Evolutionary conservation across 2,329 filamentous ascomycete species (phyloP), one percentile per base, ranked within the genome.

Genomic region (Fusarium sp.): DNA sequence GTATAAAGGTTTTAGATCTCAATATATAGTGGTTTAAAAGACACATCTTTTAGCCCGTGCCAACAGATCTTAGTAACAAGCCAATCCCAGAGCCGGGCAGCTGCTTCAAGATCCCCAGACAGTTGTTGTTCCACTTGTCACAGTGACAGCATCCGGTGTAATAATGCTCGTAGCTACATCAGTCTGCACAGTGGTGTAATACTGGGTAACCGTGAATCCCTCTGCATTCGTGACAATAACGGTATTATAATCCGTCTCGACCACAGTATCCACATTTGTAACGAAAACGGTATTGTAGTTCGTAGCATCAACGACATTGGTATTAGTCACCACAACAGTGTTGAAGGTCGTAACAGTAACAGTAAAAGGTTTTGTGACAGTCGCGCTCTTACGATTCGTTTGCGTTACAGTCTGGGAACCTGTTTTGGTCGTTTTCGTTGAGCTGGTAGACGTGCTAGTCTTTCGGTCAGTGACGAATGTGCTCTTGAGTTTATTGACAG

Each of bases 381-480:
- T 64, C 7, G 20, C 31, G 8, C 15, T 35, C 6, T 20, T 20
- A 2, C 4, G n/a, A 17, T 31, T 24, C 1, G 55, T 64, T 6
- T 48, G 14, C 0, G n/a, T 35, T 4, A 49, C 5, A 1, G 36
- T 64, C 12, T 24, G 28, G 13, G 12, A 41, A 6, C 22, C 31
- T 15, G 61, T 64, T 10, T 28, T 24, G 0, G 28, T 60, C 0
- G 24, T 48, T 3, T 44, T 61, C 0, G 4, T 17, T 5, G 24
- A 38, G 1, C 26, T 35, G 6, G 5, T 48, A 1, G 15, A 47
- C 4, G 17, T 38, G 1, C 36, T 41, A 3, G 35, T 49, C 12
- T 18, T 41, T 0, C 22, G 15, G 5, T 48, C 36, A 1, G 38
- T 31, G 22, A 35, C 1, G 8, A 48, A 11, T 3, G 15, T n/a